Conservation (phyloP, 2,329 filamentous ascomycete genomes). For the Pestalotiopsis sp. region DNA sequence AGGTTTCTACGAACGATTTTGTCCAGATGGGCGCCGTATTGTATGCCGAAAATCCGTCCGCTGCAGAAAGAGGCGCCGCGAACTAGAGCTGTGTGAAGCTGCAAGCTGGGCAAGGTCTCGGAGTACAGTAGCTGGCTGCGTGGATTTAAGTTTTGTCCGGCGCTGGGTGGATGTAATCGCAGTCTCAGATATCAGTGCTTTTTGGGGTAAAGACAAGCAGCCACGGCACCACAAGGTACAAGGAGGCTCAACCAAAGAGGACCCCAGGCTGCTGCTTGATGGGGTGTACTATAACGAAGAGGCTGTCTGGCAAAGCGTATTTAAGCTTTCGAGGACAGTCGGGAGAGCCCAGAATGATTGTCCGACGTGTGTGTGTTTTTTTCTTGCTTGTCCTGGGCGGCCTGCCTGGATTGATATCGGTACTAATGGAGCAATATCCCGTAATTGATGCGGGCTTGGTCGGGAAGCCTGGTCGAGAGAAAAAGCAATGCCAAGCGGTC, state of each 20-base stretch:
- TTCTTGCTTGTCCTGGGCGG: not conserved
- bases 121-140: conserved; percentile 2
- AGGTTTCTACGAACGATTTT: conserved; percentile 2
- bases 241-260: not conserved
- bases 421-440: conserved; percentile 4
- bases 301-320: conserved; percentile 2
- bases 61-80: conserved; percentile 2
- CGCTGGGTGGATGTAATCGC: not conserved
- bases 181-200: conserved; percentile 6
- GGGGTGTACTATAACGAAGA: not conserved
- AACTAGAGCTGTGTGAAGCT: not conserved
- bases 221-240: conserved; percentile 6
- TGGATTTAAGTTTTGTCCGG: conserved; percentile 9
- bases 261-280: not conserved
- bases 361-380: not conserved
- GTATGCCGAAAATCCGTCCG: conserved; percentile 1
- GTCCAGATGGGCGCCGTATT: not conserved
- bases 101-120: not conserved
- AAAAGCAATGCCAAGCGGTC: conserved; percentile 6
- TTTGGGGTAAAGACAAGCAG: not conserved
- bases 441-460: conserved; percentile 9
- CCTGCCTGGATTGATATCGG: not conserved
- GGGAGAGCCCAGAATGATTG: conserved; percentile 5
- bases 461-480: conserved; percentile 7
- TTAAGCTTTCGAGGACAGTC: conserved; percentile 1